phyloP scores from a whole-genome alignment of 345 rosid genomes.

The Eucalyptus guilfoylei region DNA sequence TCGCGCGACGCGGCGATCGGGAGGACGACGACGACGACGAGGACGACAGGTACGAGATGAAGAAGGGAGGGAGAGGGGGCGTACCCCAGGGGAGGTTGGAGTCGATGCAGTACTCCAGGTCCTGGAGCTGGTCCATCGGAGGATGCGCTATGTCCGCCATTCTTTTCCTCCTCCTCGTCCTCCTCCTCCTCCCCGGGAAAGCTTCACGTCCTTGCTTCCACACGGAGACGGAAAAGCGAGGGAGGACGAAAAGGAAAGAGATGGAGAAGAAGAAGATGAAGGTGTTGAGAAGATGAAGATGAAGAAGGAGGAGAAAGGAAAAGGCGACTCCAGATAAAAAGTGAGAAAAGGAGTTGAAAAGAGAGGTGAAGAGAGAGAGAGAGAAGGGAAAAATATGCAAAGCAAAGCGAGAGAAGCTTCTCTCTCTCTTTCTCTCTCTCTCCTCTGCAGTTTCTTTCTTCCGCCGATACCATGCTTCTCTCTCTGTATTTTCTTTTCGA shows the following conservation, averaged over 20 bases:
- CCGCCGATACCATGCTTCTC: neutral
- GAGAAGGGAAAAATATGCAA: constrained; percentile 15
- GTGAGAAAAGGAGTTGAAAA: constrained; percentile 10
- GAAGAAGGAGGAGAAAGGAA: neutral
- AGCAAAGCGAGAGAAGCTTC: neutral
- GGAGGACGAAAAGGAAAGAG: neutral
- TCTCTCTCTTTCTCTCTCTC: constrained; percentile 1
- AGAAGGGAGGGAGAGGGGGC: neutral
- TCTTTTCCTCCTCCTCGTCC: neutral
- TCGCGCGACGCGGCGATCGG: neutral
- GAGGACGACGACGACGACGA: neutral
- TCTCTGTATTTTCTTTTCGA: neutral
- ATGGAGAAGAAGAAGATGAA: neutral
- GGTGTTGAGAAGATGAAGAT: neutral
- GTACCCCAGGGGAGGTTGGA: constrained; percentile 98
- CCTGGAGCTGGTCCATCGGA: constrained; percentile 95
- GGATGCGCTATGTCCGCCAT: constrained; percentile 66
- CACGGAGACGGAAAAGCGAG: neutral
- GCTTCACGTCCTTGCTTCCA: neutral
- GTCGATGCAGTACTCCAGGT: constrained; percentile 99
- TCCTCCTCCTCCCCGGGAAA: neutral
- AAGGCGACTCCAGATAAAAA: constrained; percentile 27
- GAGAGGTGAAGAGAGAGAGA: neutral
- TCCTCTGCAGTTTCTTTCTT: constrained; percentile 2
- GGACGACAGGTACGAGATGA: neutral